Evolutionary conservation across 768 basidiomycete genomes (phyloP), one percentile per base, ranked within the genome.

Genomic region (Termitomyces heimii): DNA sequence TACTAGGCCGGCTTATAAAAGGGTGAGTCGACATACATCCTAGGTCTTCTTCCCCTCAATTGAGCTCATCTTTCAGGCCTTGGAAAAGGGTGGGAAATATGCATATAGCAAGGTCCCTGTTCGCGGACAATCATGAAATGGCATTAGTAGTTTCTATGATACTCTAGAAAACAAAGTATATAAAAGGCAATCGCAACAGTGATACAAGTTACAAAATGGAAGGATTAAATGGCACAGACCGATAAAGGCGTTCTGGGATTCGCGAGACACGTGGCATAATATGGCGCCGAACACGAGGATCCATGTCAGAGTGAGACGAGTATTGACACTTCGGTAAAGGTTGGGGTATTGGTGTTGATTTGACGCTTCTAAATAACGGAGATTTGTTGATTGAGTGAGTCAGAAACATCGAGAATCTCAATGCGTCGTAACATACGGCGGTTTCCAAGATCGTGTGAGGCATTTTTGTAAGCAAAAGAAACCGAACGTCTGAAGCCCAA

Each of bases 221-320:
- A n/a, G n/a, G n/a, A n/a, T n/a, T n/a, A n/a, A n/a, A 55, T 31
- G 45, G 52, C 35, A 65, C 34, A 13, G 63, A 55, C 18, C 60
- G 68, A 65, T 72, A 78, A 35, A 81, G 71, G 62, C 77, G 69
- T 55, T 80, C 78, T 16, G 79, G 79, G 59, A 81, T 80, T 13
- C 78, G 75, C 40, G 79, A 81, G 49, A 72, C 63, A 45, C 74
- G 73, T 57, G 64, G 26, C 46, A 37, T 39, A 12, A 50, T 26
- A 18, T 24, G 59, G 12, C 55, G 34, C 22, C 28, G 59, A 34
- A 50, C 49, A 39, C 45, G 59, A 54, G 42, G 35, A 49, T 60
- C 39, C 22, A n/a, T 20, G 13, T 28, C 35, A 46, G 45, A 22
- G 4, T 34, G 16, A 44, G 53, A 44, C 31, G 43, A 54, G 20